phyloP scores from a whole-genome alignment of 1,284 basidiomycete species.

The Malassezia psittaci region DNA sequence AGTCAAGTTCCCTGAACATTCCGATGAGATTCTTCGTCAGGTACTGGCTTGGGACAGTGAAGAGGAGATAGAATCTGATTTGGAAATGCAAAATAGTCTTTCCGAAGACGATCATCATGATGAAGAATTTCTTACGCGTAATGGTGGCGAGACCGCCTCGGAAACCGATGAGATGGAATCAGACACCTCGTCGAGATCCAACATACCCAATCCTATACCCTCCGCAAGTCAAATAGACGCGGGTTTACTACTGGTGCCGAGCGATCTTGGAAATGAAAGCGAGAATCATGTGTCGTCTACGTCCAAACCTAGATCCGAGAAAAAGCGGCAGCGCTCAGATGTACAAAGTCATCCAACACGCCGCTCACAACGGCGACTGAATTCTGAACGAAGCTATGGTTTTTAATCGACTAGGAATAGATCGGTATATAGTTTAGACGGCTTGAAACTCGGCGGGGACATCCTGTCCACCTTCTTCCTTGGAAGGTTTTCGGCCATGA shows the following conservation, averaged over 20 bases:
- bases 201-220: too few species aligned
- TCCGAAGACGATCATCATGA: too few species aligned
- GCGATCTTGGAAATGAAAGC: too few species aligned
- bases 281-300: too few species aligned
- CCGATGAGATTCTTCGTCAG: background rate
- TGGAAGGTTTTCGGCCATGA: conserved; percentile 36
- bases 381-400: background rate
- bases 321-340: too few species aligned
- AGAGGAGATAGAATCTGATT: background rate
- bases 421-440: conserved; percentile 12
- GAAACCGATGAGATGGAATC: background rate
- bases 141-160: background rate
- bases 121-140: too few species aligned
- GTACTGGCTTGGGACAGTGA: background rate
- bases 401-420: background rate
- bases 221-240: too few species aligned
- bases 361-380: too few species aligned
- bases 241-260: too few species aligned
- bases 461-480: conserved; percentile 43
- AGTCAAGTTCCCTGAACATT: background rate
- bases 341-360: too few species aligned
- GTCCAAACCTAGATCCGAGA: too few species aligned
- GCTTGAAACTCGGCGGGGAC: conserved; percentile 32
- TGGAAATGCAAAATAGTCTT: background rate
- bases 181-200: too few species aligned